A percentile compares a stretch with the other conserved stretches of the same genome.
Evolutionary conservation across 2,329 filamentous ascomycete genomes (phyloP).

Genomic region (Huntiella abstrusa): DNA sequence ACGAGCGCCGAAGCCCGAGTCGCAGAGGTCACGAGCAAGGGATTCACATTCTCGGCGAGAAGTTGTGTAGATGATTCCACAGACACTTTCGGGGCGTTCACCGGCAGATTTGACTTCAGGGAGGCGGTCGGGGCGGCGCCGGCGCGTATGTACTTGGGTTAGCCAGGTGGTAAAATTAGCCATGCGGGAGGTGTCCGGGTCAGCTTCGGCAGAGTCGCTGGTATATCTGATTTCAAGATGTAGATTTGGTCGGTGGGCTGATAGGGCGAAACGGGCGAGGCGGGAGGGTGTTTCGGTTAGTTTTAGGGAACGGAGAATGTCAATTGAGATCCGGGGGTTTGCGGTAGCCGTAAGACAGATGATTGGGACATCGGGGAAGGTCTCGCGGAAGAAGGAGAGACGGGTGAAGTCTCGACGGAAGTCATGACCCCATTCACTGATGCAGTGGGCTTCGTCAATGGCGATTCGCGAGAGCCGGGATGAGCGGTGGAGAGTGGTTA

Average conservation of each 20-base stretch:
- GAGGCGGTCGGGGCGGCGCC: slow-evolving; percentile 38
- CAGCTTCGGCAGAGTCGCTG: slow-evolving; percentile 46
- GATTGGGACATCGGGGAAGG: slow-evolving; percentile 70
- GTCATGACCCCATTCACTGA: slow-evolving; percentile 96
- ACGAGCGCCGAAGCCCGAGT: slow-evolving; percentile 53
- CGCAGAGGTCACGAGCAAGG: slow-evolving; percentile 44
- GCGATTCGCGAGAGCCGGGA: slow-evolving; percentile 73
- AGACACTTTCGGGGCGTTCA: slow-evolving; percentile 43
- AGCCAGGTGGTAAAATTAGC: slow-evolving; percentile 63
- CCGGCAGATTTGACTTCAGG: slow-evolving; percentile 33
- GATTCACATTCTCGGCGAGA: slow-evolving; percentile 57
- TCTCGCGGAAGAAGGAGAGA: slow-evolving; percentile 66
- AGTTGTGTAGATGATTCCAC: slow-evolving; percentile 65
- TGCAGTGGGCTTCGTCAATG: slow-evolving; percentile 90
- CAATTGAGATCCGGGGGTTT: slow-evolving; percentile 59
- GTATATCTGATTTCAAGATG: slow-evolving; percentile 83
- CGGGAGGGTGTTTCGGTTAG: slow-evolving; percentile 38
- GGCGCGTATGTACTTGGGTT: slow-evolving; percentile 48
- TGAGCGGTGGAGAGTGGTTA: slow-evolving; percentile 58
- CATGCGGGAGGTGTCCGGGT: slow-evolving; percentile 30
- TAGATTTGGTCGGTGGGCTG: slow-evolving; percentile 65
- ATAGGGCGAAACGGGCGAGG: slow-evolving; percentile 65
- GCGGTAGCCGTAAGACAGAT: slow-evolving; percentile 89
- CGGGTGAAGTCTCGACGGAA: slow-evolving; percentile 86
- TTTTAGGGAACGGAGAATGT: slow-evolving; percentile 60